Evolutionary conservation across 306 rosid species (phyloP).

Genomic region (Betula pendula): DNA sequence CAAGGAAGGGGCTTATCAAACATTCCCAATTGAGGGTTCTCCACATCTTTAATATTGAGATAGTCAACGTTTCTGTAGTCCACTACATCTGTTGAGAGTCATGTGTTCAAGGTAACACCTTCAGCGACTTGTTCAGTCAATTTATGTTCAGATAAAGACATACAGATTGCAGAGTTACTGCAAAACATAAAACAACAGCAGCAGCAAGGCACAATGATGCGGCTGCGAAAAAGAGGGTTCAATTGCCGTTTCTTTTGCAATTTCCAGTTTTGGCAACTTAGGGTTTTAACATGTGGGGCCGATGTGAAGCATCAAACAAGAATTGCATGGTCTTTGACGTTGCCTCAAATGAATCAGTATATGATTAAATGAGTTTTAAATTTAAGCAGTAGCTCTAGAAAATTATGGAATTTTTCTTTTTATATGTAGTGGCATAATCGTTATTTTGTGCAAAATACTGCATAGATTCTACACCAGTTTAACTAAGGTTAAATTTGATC

Average conservation of each 20-base stretch:
- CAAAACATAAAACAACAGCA: background rate
- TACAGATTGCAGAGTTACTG: background rate
- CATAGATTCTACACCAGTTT: background rate
- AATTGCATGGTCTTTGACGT: too few relatives aligned
- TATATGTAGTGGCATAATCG: background rate
- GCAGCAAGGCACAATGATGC: background rate
- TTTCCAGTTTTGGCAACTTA: background rate
- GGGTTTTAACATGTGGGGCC: background rate
- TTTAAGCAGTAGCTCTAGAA: background rate
- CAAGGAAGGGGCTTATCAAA: slow-evolving; percentile 63
- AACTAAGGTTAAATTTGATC: background rate
- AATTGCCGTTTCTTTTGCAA: background rate
- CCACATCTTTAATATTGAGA: slow-evolving; percentile 34
- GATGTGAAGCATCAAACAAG: too few relatives aligned
- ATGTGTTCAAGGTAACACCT: slow-evolving; percentile 33
- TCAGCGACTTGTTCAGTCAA: slow-evolving; percentile 21
- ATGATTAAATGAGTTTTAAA: background rate
- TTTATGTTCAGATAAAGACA: background rate
- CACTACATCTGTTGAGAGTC: slow-evolving; percentile 40
- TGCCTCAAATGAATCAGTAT: background rate
- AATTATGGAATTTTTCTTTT: background rate
- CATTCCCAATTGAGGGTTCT: slow-evolving; percentile 42
- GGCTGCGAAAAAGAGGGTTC: background rate
- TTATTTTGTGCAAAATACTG: background rate
- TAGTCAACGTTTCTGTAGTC: slow-evolving; percentile 31